Conservation (phyloP, 805 yeast genomes). For the Saccharomyces paradoxus region DNA sequence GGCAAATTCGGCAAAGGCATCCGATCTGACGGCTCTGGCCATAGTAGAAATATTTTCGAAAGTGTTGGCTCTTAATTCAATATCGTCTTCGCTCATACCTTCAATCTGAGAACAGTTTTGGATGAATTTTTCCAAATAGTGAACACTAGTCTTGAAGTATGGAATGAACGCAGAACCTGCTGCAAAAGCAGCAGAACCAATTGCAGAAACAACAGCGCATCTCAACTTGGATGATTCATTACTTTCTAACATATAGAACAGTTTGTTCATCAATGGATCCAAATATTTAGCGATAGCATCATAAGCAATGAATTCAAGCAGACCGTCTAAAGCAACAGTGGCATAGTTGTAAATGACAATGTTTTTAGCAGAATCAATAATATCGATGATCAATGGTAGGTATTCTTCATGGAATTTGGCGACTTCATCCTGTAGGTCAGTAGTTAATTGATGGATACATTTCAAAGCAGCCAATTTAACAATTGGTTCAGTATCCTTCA, state of each 20-base stretch:
- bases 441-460: conserved; percentile 67
- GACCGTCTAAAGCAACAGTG: conserved; percentile 82
- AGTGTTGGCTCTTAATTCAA: conserved; percentile 84
- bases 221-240: conserved; percentile 66
- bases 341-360: conserved; percentile 84
- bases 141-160: conserved; percentile 73
- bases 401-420: conserved; percentile 77
- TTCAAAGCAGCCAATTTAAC: conserved; percentile 84
- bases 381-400: conserved; percentile 76
- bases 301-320: conserved; percentile 83
- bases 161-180: conserved; percentile 84
- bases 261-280: conserved; percentile 83
- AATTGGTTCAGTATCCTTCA: conserved; percentile 62
- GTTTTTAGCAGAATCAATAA: conserved; percentile 78
- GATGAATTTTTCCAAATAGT: conserved; percentile 74
- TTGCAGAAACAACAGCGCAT: conserved; percentile 82
- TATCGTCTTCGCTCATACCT: conserved; percentile 80
- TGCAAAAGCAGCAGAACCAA: conserved; percentile 95
- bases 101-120: conserved; percentile 58
- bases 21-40: conserved; percentile 95
- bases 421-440: conserved; percentile 75
- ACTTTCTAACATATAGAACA: conserved; percentile 71
- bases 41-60: conserved; percentile 89
- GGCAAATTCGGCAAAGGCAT: conserved; percentile 76
- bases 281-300: conserved; percentile 76